Percentiles rank a stretch among this genome's conserved stretches.
Evolutionary conservation across 1,284 basidiomycete genomes (phyloP).

Genomic region (Cerioporus squamosus): DNA sequence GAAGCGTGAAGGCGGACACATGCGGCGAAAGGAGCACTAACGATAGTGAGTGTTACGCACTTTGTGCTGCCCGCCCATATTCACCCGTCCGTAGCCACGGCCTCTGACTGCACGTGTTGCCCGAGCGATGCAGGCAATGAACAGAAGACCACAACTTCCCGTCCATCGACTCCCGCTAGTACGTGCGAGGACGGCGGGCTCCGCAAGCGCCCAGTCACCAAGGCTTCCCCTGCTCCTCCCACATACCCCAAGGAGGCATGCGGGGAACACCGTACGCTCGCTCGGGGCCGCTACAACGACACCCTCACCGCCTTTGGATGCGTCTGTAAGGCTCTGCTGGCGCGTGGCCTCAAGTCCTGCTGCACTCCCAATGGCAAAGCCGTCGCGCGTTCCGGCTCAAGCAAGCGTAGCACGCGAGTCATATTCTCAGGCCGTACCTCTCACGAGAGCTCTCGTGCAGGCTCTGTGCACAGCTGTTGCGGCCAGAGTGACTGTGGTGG

Average conservation of each 20-base stretch:
- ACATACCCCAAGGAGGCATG: conserved; percentile 30
- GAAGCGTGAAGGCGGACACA: not conserved
- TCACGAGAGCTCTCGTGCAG: conserved; percentile 12
- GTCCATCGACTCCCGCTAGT: not conserved
- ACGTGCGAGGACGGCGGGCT: conserved; percentile 22
- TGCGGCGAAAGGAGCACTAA: not conserved
- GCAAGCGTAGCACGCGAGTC: conserved; percentile 17
- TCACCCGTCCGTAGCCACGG: not conserved
- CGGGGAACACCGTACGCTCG: conserved; percentile 33
- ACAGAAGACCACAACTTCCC: not conserved
- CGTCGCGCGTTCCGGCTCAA: conserved; percentile 5
- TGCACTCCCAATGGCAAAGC: conserved; percentile 24
- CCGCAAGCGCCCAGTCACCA: conserved; percentile 25
- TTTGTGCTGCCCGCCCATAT: not conserved
- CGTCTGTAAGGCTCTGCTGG: conserved; percentile 34
- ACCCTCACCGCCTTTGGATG: conserved; percentile 37
- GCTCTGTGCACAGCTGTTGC: conserved; percentile 29
- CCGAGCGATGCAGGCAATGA: not conserved
- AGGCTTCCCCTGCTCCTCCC: not conserved
- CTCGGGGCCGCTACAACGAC: conserved; percentile 33
- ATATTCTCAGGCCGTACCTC: conserved; percentile 10
- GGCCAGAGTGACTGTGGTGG: conserved; percentile 22
- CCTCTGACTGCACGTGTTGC: conserved; percentile 16
- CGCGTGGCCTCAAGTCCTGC: conserved; percentile 33
- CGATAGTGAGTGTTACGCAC: not conserved